Evolutionary conservation across 441 rosid genomes (phyloP), one percentile per base, ranked within the genome.

Genomic region (Populus hybrid): DNA sequence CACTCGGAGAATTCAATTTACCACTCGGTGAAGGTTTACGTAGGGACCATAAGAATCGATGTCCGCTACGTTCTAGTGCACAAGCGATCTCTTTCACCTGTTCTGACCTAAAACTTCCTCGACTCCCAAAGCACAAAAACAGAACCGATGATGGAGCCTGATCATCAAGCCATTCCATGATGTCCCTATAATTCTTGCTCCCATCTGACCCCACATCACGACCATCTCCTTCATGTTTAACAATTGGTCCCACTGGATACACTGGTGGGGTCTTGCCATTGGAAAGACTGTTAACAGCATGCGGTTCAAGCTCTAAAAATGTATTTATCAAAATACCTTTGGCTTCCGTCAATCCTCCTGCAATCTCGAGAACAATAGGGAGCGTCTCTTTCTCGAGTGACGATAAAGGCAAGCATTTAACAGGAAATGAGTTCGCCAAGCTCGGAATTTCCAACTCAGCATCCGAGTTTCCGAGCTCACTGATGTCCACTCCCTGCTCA

Each of bases 51-150:
- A 90, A 72, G 67, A 90, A 90, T 3, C 89, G 78, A n/a, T 78
- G 73, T 2, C 90, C 83, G 1, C 81, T 73, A 14, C 46, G 73
- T 69, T 91, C 91, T 0, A 92, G 80, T 1, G 86, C 92, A 0
- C 20, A 1, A 0, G 90, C 93, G 0, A 89, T 85, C 79, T 88
- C 90, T 77, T 67, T 85, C 34, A 86, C 78, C 70, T 90, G 92
- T 6, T 87, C 86, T 54, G n/a, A 79, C 67, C 20, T 21, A 5
- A 92, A 86, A 35, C 88, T 76, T 76, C 93, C 95, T 87, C 18
- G 66, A 84, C 92, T 89, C 79, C 97, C 95, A 54, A 91, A 92
- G 67, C 95, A 91, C 42, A 92, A 79, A 79, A 91, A 92, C 72
- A 89, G 85, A 1, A 90, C 95, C 3, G 94, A 89, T n/a, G 67